Evolutionary conservation across 352 stramenopile species (phyloP).

Genomic region (Achlya hypogyna): DNA sequence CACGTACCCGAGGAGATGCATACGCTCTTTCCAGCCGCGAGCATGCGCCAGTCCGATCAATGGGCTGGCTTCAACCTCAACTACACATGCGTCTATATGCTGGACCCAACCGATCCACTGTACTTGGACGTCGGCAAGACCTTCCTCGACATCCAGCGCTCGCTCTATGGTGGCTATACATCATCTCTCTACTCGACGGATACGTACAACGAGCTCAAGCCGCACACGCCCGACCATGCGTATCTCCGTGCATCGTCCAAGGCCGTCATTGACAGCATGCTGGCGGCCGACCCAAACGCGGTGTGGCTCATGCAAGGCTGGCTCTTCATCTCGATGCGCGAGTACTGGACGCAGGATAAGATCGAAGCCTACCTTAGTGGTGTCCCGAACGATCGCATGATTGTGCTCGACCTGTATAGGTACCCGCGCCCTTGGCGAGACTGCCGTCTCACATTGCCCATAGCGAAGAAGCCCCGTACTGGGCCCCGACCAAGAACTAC

Average conservation of each 20-base stretch:
- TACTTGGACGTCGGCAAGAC: constrained; percentile 70
- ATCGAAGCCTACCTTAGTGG: constrained; percentile 39
- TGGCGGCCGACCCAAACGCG: constrained; percentile 47
- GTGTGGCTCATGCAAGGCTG: constrained; percentile 81
- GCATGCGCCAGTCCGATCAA: constrained; percentile 70
- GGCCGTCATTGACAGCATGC: constrained; percentile 69
- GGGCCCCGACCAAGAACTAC: constrained; percentile 63
- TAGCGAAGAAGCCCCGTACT: constrained; percentile 50
- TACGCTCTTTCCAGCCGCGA: constrained; percentile 51
- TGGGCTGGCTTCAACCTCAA: constrained; percentile 69
- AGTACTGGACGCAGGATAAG: constrained; percentile 64
- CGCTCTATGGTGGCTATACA: constrained; percentile 55
- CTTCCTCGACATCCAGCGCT: constrained; percentile 61
- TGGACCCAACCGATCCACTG: constrained; percentile 69
- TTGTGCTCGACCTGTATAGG: constrained; percentile 74
- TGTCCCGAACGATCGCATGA: constrained; percentile 49
- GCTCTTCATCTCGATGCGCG: constrained; percentile 47
- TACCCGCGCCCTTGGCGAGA: constrained; percentile 3
- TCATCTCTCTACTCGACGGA: constrained; percentile 75
- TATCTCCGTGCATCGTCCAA: constrained; percentile 43
- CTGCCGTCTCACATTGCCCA: too few species aligned
- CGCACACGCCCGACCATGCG: constrained; percentile 45
- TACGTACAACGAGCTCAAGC: constrained; percentile 78
- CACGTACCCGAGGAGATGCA: constrained; percentile 83
- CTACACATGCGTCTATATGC: constrained; percentile 77